Evolutionary conservation across 768 basidiomycete species (phyloP).

Genomic region (Sporobolomyces pararoseus): DNA sequence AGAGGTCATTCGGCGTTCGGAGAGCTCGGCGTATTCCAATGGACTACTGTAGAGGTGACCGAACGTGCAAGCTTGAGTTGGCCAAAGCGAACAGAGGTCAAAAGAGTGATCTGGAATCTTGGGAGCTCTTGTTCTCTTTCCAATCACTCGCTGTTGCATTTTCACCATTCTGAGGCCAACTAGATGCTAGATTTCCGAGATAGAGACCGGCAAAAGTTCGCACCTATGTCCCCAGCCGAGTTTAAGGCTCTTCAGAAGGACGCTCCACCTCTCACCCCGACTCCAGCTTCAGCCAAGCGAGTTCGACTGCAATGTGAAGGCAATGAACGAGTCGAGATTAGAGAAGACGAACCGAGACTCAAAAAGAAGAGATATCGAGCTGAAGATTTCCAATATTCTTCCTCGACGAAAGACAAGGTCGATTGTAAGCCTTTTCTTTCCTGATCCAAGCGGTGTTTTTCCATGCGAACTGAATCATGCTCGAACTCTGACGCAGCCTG

Average conservation of each 20-base stretch:
- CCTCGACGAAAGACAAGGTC: not conserved
- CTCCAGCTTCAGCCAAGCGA: not conserved
- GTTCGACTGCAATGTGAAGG: not conserved
- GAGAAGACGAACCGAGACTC: not conserved
- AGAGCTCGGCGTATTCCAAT: too few species aligned
- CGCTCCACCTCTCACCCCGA: not conserved
- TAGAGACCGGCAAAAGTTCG: not conserved
- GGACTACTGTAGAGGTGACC: too few species aligned
- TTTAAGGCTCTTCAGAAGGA: not conserved
- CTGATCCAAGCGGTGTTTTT: too few species aligned
- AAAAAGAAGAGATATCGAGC: not conserved
- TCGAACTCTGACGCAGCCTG: conserved; percentile 6
- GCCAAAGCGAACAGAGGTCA: too few species aligned
- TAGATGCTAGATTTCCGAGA: not conserved
- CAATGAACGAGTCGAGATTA: not conserved
- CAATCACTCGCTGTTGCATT: not conserved
- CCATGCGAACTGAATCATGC: too few species aligned
- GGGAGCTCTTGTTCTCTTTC: too few species aligned
- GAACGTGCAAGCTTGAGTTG: too few species aligned
- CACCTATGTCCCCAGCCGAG: not conserved
- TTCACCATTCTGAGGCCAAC: too few species aligned
- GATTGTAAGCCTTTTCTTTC: not conserved
- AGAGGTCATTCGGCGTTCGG: too few species aligned
- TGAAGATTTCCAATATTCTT: conserved; percentile 6
- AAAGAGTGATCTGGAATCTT: too few species aligned